These are phyloP conservation scores for Pseudocercospora fuligena DNA, from an alignment of 2,329 filamentous ascomycete species.

Conservation along the genomic window DNA sequence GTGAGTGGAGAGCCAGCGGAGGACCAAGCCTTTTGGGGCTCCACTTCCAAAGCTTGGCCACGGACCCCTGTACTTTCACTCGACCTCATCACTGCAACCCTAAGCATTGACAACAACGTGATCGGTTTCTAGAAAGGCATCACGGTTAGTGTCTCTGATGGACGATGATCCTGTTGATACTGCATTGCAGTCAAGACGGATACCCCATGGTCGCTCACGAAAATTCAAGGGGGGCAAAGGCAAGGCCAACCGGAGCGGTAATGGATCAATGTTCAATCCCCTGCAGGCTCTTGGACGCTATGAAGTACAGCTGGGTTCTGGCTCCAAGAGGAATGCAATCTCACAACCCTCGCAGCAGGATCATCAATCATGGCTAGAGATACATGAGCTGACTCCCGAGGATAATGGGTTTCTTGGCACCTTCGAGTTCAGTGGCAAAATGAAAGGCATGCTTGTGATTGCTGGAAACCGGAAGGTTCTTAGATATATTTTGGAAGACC, in stretches of 20 bases:
- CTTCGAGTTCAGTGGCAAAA: background rate
- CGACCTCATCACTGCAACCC: background rate
- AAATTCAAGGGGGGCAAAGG: constrained; percentile 1
- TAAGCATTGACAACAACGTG: background rate
- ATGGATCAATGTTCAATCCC: constrained; percentile 16
- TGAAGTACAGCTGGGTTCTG: background rate
- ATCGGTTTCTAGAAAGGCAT: background rate
- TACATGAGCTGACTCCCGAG: constrained; percentile 13
- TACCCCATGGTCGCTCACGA: constrained; percentile 9
- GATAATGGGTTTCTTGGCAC: constrained; percentile 14
- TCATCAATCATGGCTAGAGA: background rate
- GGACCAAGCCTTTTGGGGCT: background rate
- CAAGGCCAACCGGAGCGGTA: background rate
- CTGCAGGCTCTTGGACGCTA: constrained; percentile 15
- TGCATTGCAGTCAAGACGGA: constrained; percentile 9
- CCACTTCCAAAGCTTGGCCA: background rate
- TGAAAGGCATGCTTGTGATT: constrained; percentile 4
- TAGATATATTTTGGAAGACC: background rate
- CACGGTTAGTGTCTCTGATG: background rate
- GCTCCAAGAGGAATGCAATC: background rate
- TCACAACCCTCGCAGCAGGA: background rate
- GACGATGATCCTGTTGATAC: constrained; percentile 4
- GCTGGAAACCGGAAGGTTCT: constrained; percentile 12
- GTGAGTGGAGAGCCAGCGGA: background rate
- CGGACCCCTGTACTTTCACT: too few species aligned